Evolutionary conservation across 192 early-diverging fungal species (phyloP).

Genomic region (Phlyctochytrium planicorne): DNA sequence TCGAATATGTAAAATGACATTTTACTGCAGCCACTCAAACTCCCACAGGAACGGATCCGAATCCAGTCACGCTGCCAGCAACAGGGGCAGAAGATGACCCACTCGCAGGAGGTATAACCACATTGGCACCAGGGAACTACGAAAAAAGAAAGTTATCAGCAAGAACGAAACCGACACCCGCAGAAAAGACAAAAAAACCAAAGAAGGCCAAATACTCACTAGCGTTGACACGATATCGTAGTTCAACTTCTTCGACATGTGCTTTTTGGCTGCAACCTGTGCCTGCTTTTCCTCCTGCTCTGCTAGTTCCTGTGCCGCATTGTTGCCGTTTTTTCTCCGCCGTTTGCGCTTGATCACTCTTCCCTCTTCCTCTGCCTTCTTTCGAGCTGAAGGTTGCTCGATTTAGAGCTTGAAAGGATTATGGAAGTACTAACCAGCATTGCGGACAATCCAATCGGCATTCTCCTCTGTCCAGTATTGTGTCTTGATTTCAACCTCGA

Average conservation of each 20-base stretch:
- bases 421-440: conserved; percentile 40
- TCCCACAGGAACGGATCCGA: too few species aligned
- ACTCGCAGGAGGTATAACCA: too few species aligned
- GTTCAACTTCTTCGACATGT: conserved; percentile 90
- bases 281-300: conserved; percentile 75
- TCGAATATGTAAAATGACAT: too few species aligned
- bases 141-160: too few species aligned
- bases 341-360: not conserved
- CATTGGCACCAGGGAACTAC: too few species aligned
- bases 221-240: conserved; percentile 71
- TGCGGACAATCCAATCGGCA: conserved; percentile 75
- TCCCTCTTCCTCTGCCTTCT: conserved; percentile 28
- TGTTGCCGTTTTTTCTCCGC: conserved; percentile 47
- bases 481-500: conserved; percentile 78
- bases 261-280: conserved; percentile 63
- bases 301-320: not conserved
- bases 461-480: conserved; percentile 86
- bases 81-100: too few species aligned
- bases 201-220: conserved; percentile 11
- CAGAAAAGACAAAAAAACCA: too few species aligned
- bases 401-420: conserved; percentile 11
- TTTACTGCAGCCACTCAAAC: too few species aligned
- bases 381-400: conserved; percentile 25
- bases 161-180: too few species aligned
- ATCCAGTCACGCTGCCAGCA: too few species aligned